Conservation (phyloP, 176 grass and related monocot species). For the Rhynchospora tenuis region DNA sequence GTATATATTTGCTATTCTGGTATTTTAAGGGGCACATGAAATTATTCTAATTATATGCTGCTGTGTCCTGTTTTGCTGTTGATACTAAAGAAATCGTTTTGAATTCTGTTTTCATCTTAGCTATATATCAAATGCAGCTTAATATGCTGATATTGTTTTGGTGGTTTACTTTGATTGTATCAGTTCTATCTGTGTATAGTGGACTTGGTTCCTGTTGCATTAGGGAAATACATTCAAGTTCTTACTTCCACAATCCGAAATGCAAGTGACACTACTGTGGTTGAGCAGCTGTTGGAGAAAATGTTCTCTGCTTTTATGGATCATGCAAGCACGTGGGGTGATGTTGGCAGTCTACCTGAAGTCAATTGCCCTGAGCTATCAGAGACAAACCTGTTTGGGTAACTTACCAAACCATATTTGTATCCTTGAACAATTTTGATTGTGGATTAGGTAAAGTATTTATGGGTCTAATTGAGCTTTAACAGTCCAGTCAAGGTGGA, state of each 20-base stretch:
- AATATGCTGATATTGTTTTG: not conserved
- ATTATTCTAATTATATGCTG: not conserved
- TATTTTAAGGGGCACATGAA: not conserved
- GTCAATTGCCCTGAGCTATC: conserved; percentile 62
- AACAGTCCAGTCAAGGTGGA: not conserved
- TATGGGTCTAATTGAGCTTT: not conserved
- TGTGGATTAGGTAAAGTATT: not conserved
- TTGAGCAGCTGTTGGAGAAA: conserved; percentile 86
- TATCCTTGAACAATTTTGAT: conserved; percentile 3
- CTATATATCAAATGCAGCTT: not conserved
- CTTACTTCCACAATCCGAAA: conserved; percentile 56
- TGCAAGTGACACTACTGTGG: conserved; percentile 40
- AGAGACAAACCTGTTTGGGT: conserved; percentile 81
- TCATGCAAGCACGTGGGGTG: conserved; percentile 74
- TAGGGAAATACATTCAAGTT: conserved; percentile 96
- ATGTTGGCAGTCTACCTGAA: conserved; percentile 76
- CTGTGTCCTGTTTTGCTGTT: not conserved
- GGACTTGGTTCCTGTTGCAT: conserved; percentile 71
- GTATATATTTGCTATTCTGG: not conserved
- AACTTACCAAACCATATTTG: conserved; percentile 20
- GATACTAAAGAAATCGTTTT: not conserved
- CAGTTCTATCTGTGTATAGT: conserved; percentile 91
- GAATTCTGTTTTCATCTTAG: not conserved
- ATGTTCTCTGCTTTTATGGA: conserved; percentile 94
- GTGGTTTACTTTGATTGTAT: conserved; percentile 17